Conservation (phyloP, 2,329 filamentous ascomycete species). For the Aureobasidium melanogenum region DNA sequence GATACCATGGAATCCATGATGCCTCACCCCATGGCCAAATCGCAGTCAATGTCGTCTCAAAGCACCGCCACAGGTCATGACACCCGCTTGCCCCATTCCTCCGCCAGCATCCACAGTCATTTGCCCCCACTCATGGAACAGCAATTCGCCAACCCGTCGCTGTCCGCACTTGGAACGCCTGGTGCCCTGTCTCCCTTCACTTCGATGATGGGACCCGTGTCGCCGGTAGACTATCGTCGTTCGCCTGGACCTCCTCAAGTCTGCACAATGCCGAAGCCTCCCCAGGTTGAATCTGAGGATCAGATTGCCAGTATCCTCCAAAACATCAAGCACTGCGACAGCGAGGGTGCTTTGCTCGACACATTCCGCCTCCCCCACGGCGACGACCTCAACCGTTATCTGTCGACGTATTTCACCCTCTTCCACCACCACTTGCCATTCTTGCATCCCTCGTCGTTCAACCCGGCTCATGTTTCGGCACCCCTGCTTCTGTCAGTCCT, state of each 20-base stretch:
- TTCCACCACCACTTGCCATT: constrained; percentile 97
- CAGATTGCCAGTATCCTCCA: constrained; percentile 79
- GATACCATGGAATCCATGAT: constrained; percentile 65
- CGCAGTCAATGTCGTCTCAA: constrained; percentile 27
- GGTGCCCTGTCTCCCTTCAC: constrained; percentile 66
- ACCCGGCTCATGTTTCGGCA: constrained; percentile 68
- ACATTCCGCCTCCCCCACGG: constrained; percentile 81
- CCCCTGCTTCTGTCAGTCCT: constrained; percentile 80
- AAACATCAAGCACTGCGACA: constrained; percentile 73
- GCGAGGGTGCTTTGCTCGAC: constrained; percentile 72
- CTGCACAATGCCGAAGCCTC: constrained; percentile 58
- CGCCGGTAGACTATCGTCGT: constrained; percentile 59
- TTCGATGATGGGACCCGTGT: constrained; percentile 57
- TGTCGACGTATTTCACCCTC: constrained; percentile 91
- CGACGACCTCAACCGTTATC: constrained; percentile 76
- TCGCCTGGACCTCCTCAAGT: constrained; percentile 61
- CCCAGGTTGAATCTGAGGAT: constrained; percentile 75
- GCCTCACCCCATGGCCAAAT: constrained; percentile 60
- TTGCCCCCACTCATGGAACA: constrained; percentile 59
- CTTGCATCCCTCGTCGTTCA: constrained; percentile 85
- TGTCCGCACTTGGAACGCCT: constrained; percentile 61
- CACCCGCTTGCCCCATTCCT: constrained; percentile 34
- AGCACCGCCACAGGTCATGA: constrained; percentile 59
- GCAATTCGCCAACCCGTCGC: constrained; percentile 59
- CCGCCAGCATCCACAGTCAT: constrained; percentile 34